A percentile compares a stretch with the other conserved stretches of the same genome.
phyloP scores from a whole-genome alignment of 75 land plant genomes.

The Larix kaempferi region DNA sequence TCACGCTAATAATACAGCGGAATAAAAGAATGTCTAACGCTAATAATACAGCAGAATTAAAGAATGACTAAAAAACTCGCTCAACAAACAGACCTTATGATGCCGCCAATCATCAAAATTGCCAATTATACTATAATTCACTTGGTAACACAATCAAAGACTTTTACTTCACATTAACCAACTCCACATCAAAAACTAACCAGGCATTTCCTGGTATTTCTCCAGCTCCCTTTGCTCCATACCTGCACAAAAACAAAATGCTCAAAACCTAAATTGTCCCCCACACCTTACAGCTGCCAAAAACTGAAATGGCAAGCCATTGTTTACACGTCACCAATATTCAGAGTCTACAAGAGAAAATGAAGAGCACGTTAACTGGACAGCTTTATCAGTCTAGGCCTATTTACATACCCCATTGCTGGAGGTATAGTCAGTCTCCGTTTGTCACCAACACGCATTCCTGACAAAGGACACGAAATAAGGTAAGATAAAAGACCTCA shows the following conservation, averaged over 20 bases:
- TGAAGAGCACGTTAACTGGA: not conserved
- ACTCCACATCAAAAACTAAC: constrained; percentile 90
- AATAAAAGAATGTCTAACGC: no score
- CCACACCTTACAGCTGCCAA: not conserved
- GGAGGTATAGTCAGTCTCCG: constrained; percentile 90
- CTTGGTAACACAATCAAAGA: no score
- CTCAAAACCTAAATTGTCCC: not conserved
- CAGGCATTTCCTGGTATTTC: constrained; percentile 84
- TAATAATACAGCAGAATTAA: no score
- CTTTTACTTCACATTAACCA: constrained; percentile 59
- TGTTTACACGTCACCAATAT: not conserved
- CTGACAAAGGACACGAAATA: constrained; percentile 30
- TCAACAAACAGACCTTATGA: no score
- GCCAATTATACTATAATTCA: no score
- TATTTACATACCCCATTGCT: constrained; percentile 67
- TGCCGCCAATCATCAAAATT: no score
- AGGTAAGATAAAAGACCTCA: not conserved
- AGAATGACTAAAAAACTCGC: no score
- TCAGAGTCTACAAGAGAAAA: constrained; percentile 1
- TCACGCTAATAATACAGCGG: no score
- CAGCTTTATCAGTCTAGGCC: not conserved
- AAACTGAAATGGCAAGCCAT: not conserved
- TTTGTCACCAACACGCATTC: constrained; percentile 98
- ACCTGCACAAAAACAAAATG: constrained; percentile 33
- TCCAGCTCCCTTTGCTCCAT: constrained; percentile 59